These are phyloP conservation scores for Bruguiera gymnorhiza DNA, from an alignment of 345 rosid genomes.

Conservation along the genomic window DNA sequence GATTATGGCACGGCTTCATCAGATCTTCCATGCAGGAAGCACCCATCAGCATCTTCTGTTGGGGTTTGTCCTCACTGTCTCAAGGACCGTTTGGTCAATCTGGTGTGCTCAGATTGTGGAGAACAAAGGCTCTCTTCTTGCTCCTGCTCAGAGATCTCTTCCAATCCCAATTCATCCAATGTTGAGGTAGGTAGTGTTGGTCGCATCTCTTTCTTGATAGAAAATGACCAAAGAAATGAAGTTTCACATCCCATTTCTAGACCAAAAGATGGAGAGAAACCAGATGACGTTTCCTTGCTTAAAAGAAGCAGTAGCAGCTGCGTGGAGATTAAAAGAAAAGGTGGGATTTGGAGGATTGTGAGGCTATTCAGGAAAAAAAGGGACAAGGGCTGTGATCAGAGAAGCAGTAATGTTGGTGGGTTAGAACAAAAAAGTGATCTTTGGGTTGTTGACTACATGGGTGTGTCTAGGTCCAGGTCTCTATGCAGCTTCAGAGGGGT, in stretches of 20 bases:
- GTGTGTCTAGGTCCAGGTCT: conserved; percentile 89
- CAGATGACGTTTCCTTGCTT: conserved; percentile 55
- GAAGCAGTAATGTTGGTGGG: conserved; percentile 32
- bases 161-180: conserved; percentile 56
- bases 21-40: conserved; percentile 75
- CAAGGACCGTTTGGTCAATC: conserved; percentile 74
- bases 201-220: conserved; percentile 82
- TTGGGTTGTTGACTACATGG: conserved; percentile 71
- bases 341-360: conserved; percentile 73
- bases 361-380: conserved; percentile 67
- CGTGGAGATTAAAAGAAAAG: conserved; percentile 78
- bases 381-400: conserved; percentile 34
- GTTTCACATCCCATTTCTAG: conserved; percentile 33
- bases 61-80: conserved; percentile 88
- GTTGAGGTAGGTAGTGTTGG: conserved; percentile 66
- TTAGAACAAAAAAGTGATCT: conserved; percentile 61
- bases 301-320: conserved; percentile 86
- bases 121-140: conserved; percentile 93
- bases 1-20: conserved; percentile 44
- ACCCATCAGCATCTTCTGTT: conserved; percentile 64
- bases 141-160: conserved; percentile 76
- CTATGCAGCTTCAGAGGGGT: conserved; percentile 78
- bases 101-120: conserved; percentile 93
- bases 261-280: conserved; percentile 29
- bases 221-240: conserved; percentile 43